A percentile compares a stretch with the other conserved stretches of the same genome.
These are phyloP conservation scores for Xylogone sp. DNA, from an alignment of 2,329 filamentous ascomycete species.

Conservation along the genomic window DNA sequence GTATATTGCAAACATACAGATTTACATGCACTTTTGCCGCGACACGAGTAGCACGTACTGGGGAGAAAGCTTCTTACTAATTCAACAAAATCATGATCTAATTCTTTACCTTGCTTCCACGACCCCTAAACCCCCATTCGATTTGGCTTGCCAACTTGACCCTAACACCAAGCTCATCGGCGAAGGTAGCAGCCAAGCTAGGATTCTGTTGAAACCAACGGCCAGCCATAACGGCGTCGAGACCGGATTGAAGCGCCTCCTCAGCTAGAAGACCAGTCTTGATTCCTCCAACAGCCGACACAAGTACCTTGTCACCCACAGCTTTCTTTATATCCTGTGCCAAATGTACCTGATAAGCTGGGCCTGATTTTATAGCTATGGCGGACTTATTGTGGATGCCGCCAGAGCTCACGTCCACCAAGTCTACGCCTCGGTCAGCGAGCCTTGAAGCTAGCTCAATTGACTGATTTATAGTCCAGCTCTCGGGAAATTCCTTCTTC, in stretches of 20 bases:
- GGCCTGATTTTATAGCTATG: constrained; percentile 43
- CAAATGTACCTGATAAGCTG: constrained; percentile 69
- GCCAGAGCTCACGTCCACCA: constrained; percentile 69
- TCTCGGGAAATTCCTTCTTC: constrained; percentile 38
- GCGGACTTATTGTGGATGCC: constrained; percentile 60
- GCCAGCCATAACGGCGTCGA: constrained; percentile 48
- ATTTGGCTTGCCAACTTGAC: constrained; percentile 51
- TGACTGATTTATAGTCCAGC: constrained; percentile 66
- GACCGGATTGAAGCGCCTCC: constrained; percentile 26
- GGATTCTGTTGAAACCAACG: constrained; percentile 57
- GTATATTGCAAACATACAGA: background rate
- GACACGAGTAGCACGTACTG: background rate
- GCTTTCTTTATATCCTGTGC: constrained; percentile 68
- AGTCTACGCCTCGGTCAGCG: constrained; percentile 64
- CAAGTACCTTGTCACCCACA: constrained; percentile 56
- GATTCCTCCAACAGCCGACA: constrained; percentile 48
- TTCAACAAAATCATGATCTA: background rate
- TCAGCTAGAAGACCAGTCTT: constrained; percentile 41
- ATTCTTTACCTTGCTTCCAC: constrained; percentile 16
- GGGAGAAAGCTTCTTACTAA: background rate
- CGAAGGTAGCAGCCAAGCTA: constrained; percentile 50
- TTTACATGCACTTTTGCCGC: background rate
- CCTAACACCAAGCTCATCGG: constrained; percentile 46
- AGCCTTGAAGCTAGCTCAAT: constrained; percentile 60
- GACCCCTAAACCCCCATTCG: constrained; percentile 49